A percentile compares a stretch with the other conserved stretches of the same genome.
Conservation (phyloP, 2,329 filamentous ascomycete genomes). For the Ophiocordyceps camponoti-saundersi region DNA sequence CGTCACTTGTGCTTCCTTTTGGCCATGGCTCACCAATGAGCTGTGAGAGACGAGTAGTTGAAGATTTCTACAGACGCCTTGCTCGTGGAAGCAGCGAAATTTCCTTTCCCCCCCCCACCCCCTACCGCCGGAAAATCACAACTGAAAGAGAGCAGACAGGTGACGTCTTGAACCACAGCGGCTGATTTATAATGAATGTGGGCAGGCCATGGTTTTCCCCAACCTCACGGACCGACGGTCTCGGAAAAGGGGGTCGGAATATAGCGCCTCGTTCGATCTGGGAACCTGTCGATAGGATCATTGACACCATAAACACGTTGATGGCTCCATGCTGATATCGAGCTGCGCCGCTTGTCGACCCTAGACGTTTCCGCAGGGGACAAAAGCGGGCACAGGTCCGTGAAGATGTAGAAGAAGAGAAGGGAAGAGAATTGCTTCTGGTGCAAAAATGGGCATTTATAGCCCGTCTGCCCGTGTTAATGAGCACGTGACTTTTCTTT, state of each 20-base stretch:
- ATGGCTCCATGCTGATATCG: slow-evolving; percentile 74
- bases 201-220: slow-evolving; percentile 73
- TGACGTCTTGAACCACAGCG: too few species aligned
- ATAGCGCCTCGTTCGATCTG: slow-evolving; percentile 66
- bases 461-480: not conserved
- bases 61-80: too few species aligned
- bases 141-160: too few species aligned
- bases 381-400: slow-evolving; percentile 77
- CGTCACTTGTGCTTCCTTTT: too few species aligned
- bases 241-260: slow-evolving; percentile 83
- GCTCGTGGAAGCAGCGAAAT: too few species aligned
- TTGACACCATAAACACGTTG: slow-evolving; percentile 55
- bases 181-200: slow-evolving; percentile 36
- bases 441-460: slow-evolving; percentile 5
- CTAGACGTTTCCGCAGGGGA: slow-evolving; percentile 46
- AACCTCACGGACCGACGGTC: slow-evolving; percentile 81
- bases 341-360: slow-evolving; percentile 69
- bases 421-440: slow-evolving; percentile 10
- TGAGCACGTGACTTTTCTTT: not conserved
- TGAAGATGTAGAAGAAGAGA: slow-evolving; percentile 24
- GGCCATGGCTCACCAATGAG: too few species aligned
- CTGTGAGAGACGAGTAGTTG: too few species aligned
- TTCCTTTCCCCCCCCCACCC: too few species aligned
- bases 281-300: slow-evolving; percentile 90
- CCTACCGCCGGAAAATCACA: too few species aligned